Evolutionary conservation across 169 alveolate genomes (phyloP), one percentile per base, ranked within the genome.

Genomic region (Eimeria brunetti): DNA sequence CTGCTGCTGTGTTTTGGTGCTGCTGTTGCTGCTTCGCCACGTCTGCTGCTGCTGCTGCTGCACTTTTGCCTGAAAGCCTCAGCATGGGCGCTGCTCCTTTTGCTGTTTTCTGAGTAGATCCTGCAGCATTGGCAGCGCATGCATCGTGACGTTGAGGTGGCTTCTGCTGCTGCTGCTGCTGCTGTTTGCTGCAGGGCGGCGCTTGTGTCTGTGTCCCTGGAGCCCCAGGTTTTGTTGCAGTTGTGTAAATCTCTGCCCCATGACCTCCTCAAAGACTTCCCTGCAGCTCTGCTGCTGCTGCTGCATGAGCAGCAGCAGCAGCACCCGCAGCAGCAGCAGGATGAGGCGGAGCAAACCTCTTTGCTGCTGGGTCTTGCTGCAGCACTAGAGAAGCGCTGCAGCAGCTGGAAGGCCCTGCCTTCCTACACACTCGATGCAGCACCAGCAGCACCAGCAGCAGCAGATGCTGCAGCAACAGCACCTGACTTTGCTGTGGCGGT

Each of bases 261-360:
- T 36, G 92, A 85, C 44, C 80, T 85, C 49, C 80, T 85, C 44
- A 60, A 38, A 46, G 92, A 85, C 46, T 38, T 85, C 30, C 60
- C 92, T 16, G 83, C 92, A 2, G 60, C 92, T 22, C n/a, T 85
- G 92, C 64, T 85, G 92, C 64, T 85, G 76, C 92, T 85, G 81
- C 92, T 85, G 92, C 92, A 85, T 80, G 92, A 56, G 76, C 80
- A 62, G 62, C 92, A 85, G 81, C 92, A 62, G 64, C 76, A 85
- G 62, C 92, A 80, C 71, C 49, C 49, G 69, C 89, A 60, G 71
- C 91, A 38, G 64, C 81, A 85, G 92, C 1, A 85, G 27, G 67
- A 62, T 20, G 81, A 56, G 46, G 81, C n/a, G 92, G 81, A 60
- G 58, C 80, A 38, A 18, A 60, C 83, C 22, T 85, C 92, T 46